These are phyloP conservation scores for Moesziomyces sp. DNA, from an alignment of 1,284 basidiomycete species.

Conservation along the genomic window DNA sequence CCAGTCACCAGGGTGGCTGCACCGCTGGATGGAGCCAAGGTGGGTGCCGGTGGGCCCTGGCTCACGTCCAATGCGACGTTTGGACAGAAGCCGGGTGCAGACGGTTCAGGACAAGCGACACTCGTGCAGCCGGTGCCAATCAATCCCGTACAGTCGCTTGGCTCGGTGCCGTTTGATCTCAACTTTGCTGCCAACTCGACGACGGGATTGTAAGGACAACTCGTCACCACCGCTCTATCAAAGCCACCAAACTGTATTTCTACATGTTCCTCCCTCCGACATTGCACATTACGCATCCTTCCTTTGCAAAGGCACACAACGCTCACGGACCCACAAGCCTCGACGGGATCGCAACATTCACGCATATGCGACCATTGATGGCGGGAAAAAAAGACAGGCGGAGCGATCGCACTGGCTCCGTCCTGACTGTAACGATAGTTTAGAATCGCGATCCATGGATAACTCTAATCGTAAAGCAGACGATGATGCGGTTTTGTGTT, in stretches of 20 bases:
- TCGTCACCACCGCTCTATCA: too few species aligned
- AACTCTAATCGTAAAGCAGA: too few species aligned
- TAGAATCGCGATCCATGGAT: too few species aligned
- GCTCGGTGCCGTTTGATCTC: conserved; percentile 21
- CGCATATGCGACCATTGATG: not conserved
- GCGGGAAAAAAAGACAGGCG: not conserved
- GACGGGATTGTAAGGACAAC: not conserved
- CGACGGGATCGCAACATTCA: not conserved
- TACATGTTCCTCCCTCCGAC: conserved; percentile 2
- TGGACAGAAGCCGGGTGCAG: conserved; percentile 2
- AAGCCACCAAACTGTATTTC: conserved; percentile 28
- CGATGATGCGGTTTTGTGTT: too few species aligned
- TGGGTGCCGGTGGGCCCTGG: conserved; percentile 9
- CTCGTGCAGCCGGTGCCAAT: conserved; percentile 22
- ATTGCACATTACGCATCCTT: conserved; percentile 1
- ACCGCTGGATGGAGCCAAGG: not conserved
- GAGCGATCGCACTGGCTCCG: not conserved
- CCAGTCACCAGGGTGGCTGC: conserved; percentile 1
- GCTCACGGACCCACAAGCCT: not conserved
- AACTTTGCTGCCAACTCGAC: conserved; percentile 9
- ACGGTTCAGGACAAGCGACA: not conserved
- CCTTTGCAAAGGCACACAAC: not conserved
- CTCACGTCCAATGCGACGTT: not conserved
- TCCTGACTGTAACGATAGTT: not conserved
- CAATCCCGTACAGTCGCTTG: conserved; percentile 22